Percentiles rank a stretch among this genome's conserved stretches.
phyloP scores from a whole-genome alignment of 2,329 filamentous ascomycete species.

The Ceratocystis alfenasii region DNA sequence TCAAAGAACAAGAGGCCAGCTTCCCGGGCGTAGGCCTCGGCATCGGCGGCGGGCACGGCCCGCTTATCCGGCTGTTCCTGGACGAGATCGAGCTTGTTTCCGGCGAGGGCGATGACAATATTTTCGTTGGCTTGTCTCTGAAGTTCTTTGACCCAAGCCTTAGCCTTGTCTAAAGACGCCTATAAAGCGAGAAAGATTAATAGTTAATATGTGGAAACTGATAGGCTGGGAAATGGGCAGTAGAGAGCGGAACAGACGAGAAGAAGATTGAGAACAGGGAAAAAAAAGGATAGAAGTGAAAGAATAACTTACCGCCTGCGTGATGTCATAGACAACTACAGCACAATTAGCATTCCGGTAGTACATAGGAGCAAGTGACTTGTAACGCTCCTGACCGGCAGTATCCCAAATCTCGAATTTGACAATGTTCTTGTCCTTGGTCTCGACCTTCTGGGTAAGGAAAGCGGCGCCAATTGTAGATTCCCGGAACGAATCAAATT shows the following conservation, averaged over 20 bases:
- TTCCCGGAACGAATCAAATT: conserved; percentile 96
- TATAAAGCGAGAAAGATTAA: conserved; percentile 31
- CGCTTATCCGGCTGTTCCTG: conserved; percentile 92
- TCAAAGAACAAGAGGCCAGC: conserved; percentile 95
- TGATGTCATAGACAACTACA: conserved; percentile 98
- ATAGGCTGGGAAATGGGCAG: not conserved
- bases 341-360: conserved; percentile 99
- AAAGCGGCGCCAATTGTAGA: conserved; percentile 97
- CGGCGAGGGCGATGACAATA: conserved; percentile 95
- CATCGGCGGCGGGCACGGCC: conserved; percentile 76
- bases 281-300: not conserved
- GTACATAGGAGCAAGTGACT: conserved; percentile 98
- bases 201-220: not conserved
- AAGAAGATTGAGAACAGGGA: not conserved
- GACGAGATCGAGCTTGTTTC: conserved; percentile 95
- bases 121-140: conserved; percentile 99
- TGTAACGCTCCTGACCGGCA: conserved; percentile 95
- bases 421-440: conserved; percentile 95
- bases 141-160: conserved; percentile 97
- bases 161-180: conserved; percentile 96
- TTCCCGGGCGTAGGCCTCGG: conserved; percentile 88
- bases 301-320: conserved; percentile 67
- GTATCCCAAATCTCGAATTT: conserved; percentile 99
- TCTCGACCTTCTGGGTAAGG: conserved; percentile 94
- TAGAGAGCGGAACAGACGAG: conserved; percentile 11